phyloP scores from a whole-genome alignment of 192 early-diverging fungal species.

The Coemansia javaensis region DNA sequence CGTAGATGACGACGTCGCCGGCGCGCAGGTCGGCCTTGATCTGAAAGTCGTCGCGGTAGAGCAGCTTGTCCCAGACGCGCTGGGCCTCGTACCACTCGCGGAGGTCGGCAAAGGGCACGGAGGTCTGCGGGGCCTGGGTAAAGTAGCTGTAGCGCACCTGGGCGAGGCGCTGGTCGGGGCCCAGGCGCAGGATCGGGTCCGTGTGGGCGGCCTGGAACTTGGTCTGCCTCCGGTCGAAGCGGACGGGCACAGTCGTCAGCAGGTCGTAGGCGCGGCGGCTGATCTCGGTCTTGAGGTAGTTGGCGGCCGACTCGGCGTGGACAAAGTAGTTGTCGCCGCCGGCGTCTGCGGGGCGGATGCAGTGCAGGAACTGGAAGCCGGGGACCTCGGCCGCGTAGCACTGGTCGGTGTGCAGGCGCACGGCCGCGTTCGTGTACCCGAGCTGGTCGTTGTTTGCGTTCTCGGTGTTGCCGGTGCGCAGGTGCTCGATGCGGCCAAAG shows the following conservation, averaged over 20 bases:
- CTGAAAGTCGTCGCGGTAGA: conserved; percentile 49
- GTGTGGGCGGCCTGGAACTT: conserved; percentile 39
- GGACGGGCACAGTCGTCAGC: conserved; percentile 45
- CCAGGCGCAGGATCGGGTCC: conserved; percentile 40
- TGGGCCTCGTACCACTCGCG: conserved; percentile 50
- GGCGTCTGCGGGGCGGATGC: conserved; percentile 45
- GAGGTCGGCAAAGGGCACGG: conserved; percentile 40
- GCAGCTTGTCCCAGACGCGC: conserved; percentile 42
- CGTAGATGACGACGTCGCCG: conserved; percentile 50
- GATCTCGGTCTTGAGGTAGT: conserved; percentile 48
- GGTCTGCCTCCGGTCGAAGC: conserved; percentile 48
- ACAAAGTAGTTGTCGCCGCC: conserved; percentile 53
- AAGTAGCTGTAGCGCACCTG: conserved; percentile 53
- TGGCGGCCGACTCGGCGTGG: conserved; percentile 48
- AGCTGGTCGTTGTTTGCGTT: conserved; percentile 52
- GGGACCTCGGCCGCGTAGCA: conserved; percentile 42
- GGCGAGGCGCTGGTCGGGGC: conserved; percentile 21
- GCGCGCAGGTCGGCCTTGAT: conserved; percentile 36
- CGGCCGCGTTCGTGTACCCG: conserved; percentile 46
- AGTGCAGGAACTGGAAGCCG: conserved; percentile 51
- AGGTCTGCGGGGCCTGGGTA: conserved; percentile 41
- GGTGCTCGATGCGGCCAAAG: conserved; percentile 51
- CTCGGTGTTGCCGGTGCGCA: conserved; percentile 48
- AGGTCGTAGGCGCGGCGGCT: conserved; percentile 46
- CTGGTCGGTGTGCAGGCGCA: conserved; percentile 47